Evolutionary conservation across 352 stramenopile species (phyloP).

Genomic region (Phytopythium sindhum): DNA sequence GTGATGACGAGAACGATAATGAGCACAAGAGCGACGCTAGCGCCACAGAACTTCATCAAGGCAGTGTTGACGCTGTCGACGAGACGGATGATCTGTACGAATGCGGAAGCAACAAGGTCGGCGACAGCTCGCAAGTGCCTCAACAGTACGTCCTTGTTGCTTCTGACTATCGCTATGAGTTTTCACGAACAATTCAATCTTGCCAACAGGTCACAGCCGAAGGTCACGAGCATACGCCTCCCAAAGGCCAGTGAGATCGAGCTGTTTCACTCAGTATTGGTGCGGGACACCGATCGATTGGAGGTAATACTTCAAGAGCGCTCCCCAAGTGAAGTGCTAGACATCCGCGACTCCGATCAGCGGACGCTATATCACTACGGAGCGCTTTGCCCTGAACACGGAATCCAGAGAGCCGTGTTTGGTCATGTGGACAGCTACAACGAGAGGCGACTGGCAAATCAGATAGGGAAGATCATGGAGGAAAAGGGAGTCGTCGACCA

Average conservation of each 20-base stretch:
- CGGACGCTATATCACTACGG: slow-evolving; percentile 53
- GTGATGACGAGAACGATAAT: not conserved
- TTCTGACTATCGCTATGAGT: not conserved
- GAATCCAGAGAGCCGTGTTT: slow-evolving; percentile 24
- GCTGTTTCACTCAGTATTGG: slow-evolving; percentile 38
- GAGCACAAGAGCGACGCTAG: not conserved
- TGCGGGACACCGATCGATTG: slow-evolving; percentile 21
- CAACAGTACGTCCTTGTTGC: not conserved
- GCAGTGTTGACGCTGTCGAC: not conserved
- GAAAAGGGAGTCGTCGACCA: slow-evolving; percentile 26
- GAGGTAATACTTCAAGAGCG: slow-evolving; percentile 15
- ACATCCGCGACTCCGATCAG: slow-evolving; percentile 21
- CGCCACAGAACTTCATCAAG: no score
- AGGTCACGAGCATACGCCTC: not conserved
- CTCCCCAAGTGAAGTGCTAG: slow-evolving; percentile 27
- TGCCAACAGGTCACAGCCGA: not conserved
- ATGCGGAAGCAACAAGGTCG: not conserved
- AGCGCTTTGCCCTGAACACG: slow-evolving; percentile 20
- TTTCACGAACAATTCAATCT: not conserved
- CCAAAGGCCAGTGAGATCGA: slow-evolving; percentile 24
- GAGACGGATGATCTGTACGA: not conserved
- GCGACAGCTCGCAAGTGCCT: not conserved
- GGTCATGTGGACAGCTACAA: slow-evolving; percentile 25
- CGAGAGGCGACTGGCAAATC: slow-evolving; percentile 17
- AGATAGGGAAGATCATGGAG: slow-evolving; percentile 28